A percentile compares a stretch with the other conserved stretches of the same genome.
Evolutionary conservation across 371 early-diverging fungal genomes (phyloP).

Genomic region (Apophysomyces variabilis): DNA sequence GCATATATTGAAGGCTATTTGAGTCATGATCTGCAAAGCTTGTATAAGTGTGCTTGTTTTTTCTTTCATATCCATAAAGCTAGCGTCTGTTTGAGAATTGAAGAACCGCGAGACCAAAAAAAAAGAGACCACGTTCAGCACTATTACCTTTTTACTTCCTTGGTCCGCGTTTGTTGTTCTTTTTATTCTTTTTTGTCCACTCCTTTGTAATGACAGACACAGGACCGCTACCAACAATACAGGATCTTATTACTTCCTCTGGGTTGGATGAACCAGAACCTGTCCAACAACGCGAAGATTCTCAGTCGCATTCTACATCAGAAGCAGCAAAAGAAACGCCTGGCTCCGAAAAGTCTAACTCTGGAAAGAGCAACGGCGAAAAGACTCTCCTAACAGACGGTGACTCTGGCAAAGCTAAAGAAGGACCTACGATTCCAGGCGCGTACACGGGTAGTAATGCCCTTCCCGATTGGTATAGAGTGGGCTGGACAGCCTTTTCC

Average conservation of each 20-base stretch:
- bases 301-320: not conserved
- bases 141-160: not conserved
- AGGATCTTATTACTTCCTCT: not conserved
- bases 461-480: conserved; percentile 46
- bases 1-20: not conserved
- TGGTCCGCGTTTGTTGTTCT: not conserved
- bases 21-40: not conserved
- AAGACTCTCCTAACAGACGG: not conserved
- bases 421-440: not conserved
- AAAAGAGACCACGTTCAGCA: conserved; percentile 5
- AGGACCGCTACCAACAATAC: not conserved
- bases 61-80: not conserved
- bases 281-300: not conserved
- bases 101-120: conserved; percentile 11
- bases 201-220: conserved; percentile 4
- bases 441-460: not conserved
- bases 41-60: not conserved
- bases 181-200: not conserved
- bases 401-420: not conserved
- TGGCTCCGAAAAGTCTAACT: not conserved
- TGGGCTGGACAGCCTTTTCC: conserved; percentile 46
- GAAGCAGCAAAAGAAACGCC: not conserved
- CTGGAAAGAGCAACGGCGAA: not conserved
- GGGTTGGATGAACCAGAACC: not conserved
- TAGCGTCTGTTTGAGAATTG: conserved; percentile 8